phyloP scores from a whole-genome alignment of 2,329 filamentous ascomycete genomes.

The Laburnicola sp. region DNA sequence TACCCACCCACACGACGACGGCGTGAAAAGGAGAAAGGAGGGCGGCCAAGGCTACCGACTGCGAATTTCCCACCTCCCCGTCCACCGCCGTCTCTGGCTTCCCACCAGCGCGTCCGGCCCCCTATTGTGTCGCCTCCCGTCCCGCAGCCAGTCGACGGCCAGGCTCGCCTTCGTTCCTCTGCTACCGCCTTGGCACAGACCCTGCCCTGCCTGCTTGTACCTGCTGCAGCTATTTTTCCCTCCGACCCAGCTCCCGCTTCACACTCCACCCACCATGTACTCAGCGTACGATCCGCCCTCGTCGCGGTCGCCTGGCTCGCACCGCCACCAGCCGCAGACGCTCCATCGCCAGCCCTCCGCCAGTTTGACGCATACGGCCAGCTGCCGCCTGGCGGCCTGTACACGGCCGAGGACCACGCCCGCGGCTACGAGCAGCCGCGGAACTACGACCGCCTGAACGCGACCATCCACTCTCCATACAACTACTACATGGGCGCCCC shows the following conservation, averaged over 20 bases:
- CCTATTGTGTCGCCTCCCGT: constrained; percentile 22
- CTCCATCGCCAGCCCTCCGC: constrained; percentile 74
- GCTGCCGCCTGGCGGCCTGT: constrained; percentile 65
- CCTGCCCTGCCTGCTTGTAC: constrained; percentile 10
- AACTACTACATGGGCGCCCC: constrained; percentile 68
- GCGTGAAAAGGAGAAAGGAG: constrained; percentile 31
- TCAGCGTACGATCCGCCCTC: constrained; percentile 43
- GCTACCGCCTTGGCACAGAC: constrained; percentile 5
- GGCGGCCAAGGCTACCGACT: constrained; percentile 26
- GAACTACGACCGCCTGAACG: constrained; percentile 62
- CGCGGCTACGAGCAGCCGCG: constrained; percentile 54
- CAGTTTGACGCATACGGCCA: constrained; percentile 75
- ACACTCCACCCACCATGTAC: constrained; percentile 37
- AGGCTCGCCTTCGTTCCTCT: constrained; percentile 16
- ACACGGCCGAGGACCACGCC: constrained; percentile 68
- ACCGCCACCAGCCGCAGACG: constrained; percentile 63
- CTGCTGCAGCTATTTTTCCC: constrained; percentile 30
- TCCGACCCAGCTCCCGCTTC: constrained; percentile 19
- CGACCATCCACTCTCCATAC: constrained; percentile 62
- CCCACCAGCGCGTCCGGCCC: constrained; percentile 17
- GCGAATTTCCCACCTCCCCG: constrained; percentile 21
- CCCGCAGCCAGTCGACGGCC: constrained; percentile 7
- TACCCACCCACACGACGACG: constrained; percentile 17
- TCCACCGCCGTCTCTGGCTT: constrained; percentile 16
- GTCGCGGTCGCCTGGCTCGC: constrained; percentile 74